Percentiles rank a stretch among this genome's conserved stretches.
Conservation (phyloP, 768 basidiomycete genomes). For the Leccinum uliginosum region DNA sequence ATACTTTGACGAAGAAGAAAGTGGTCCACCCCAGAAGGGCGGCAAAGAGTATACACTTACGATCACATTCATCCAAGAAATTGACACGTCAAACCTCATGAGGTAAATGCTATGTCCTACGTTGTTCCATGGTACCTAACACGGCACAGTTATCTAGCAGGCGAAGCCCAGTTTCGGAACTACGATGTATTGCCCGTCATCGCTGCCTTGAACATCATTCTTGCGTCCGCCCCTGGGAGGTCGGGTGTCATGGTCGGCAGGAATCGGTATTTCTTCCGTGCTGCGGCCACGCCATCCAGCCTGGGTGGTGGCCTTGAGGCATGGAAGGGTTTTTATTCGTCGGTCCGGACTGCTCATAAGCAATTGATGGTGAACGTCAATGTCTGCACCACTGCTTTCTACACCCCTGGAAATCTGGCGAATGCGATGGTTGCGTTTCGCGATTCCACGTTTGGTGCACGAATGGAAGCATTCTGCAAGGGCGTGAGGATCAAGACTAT, state of each 20-base stretch:
- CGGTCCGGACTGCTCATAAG: conserved; percentile 37
- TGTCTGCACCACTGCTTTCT: conserved; percentile 49
- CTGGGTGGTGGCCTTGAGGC: conserved; percentile 53
- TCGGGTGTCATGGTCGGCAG: conserved; percentile 49
- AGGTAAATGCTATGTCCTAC: conserved; percentile 29
- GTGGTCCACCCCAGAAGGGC: conserved; percentile 26
- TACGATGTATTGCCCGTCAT: conserved; percentile 46
- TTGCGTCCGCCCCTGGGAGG: conserved; percentile 42
- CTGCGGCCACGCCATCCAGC: conserved; percentile 24
- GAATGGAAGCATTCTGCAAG: conserved; percentile 56
- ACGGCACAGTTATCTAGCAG: conserved; percentile 39
- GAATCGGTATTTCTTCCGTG: conserved; percentile 50
- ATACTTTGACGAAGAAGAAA: conserved; percentile 46
- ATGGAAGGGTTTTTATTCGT: conserved; percentile 51
- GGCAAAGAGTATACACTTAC: conserved; percentile 42
- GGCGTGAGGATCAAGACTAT: conserved; percentile 61
- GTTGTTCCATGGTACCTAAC: conserved; percentile 5
- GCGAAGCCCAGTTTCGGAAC: conserved; percentile 38
- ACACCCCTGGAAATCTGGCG: conserved; percentile 41
- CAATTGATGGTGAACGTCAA: conserved; percentile 53
- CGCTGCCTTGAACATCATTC: conserved; percentile 47
- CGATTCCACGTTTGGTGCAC: conserved; percentile 54
- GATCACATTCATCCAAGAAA: conserved; percentile 39
- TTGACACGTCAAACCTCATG: conserved; percentile 40
- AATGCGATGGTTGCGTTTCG: conserved; percentile 39